phyloP scores from a whole-genome alignment of 2,329 filamentous ascomycete species.

The Pseudogymnoascus sp. region DNA sequence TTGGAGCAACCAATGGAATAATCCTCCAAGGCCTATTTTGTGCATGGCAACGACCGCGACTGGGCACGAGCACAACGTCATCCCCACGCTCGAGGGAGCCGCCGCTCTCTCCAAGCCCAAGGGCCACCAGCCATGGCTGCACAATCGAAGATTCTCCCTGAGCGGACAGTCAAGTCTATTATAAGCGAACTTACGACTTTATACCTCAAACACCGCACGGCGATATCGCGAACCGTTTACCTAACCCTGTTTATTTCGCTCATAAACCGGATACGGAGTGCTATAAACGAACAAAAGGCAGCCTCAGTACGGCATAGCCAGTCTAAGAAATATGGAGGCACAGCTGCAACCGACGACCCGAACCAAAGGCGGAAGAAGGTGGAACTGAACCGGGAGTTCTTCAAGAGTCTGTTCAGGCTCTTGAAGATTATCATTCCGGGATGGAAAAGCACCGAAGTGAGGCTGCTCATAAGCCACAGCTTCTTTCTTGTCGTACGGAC shows the following conservation, averaged over 20 bases:
- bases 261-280: slow-evolving; percentile 81
- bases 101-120: neutral
- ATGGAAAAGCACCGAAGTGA: slow-evolving; percentile 80
- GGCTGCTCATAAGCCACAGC: slow-evolving; percentile 82
- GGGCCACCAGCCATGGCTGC: slow-evolving; percentile 53
- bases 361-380: slow-evolving; percentile 64
- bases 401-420: slow-evolving; percentile 60
- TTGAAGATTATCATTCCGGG: slow-evolving; percentile 84
- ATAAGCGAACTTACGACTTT: slow-evolving; percentile 62
- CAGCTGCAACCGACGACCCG: slow-evolving; percentile 33
- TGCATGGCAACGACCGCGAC: neutral
- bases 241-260: slow-evolving; percentile 74
- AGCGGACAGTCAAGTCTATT: slow-evolving; percentile 59
- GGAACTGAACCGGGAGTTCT: slow-evolving; percentile 84
- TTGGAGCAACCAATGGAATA: slow-evolving; percentile 4
- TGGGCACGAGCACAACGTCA: slow-evolving; percentile 12
- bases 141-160: slow-evolving; percentile 62
- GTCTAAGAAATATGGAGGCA: slow-evolving; percentile 47
- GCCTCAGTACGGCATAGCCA: slow-evolving; percentile 65
- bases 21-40: neutral
- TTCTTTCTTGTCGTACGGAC: slow-evolving; percentile 88
- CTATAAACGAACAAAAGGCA: slow-evolving; percentile 87
- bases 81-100: slow-evolving; percentile 8
- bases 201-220: slow-evolving; percentile 73
- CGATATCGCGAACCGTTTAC: slow-evolving; percentile 78